Evolutionary conservation across 345 rosid genomes (phyloP), one percentile per base, ranked within the genome.

Genomic region (Gossypium raimondii): DNA sequence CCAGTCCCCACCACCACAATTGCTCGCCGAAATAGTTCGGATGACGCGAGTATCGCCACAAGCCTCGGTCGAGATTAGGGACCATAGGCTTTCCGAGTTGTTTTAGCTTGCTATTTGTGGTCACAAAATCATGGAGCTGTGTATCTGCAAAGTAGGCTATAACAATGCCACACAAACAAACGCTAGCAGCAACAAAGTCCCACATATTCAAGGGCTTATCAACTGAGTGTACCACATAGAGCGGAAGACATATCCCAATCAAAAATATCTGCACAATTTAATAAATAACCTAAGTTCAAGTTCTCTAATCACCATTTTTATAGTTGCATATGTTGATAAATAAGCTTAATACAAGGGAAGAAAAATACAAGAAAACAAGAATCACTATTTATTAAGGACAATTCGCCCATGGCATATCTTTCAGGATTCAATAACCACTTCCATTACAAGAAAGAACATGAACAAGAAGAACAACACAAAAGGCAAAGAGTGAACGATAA

Each of bases 1-100:
- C 98, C 18, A 93, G 76, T 27, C 98, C 98, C 98, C 98, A 94
- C 98, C 98, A 94, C 98, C 98, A 94, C 71, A 94, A 47, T 76
- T 89, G 98, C 82, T 94, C 98, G 11, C 98, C 98, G 51, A 94
- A 87, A 82, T 94, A 94, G 86, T 94, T 94, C 29, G 98, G 98
- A 81, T 94, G 98, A 43, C 98, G 85, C 0, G 96, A 93, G 80
- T 91, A 85, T 61, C 55, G 48, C 98, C 98, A 94, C 80, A 94
- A 81, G 41, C 97, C 98, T 55, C 81, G 69, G 67, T 94, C 93
- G 16, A 94, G 93, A 78, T 82, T 84, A 10, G 89, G 90, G 47
- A 85, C 89, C 78, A 74, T 50, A 7, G 95, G 89, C 84, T 93
- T 84, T 56, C 94, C 96, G 18, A 82, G 87, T 80, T 87, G 90